A percentile compares a stretch with the other conserved stretches of the same genome.
Evolutionary conservation across 129 eudicot genomes (phyloP).

Genomic region (Flaveria sonorensis): DNA sequence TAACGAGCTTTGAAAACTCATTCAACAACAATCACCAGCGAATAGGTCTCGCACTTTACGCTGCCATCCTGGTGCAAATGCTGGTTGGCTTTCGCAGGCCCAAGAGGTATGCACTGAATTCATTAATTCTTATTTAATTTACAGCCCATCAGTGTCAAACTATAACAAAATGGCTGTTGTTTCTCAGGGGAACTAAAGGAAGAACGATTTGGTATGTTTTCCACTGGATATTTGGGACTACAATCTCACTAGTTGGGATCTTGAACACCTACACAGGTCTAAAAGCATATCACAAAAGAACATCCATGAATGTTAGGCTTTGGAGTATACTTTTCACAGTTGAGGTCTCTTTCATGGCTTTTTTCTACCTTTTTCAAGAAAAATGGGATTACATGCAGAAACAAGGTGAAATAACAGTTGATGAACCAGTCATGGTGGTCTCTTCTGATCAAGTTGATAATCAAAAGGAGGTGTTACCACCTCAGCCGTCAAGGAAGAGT

Average conservation of each 20-base stretch:
- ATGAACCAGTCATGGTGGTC: slow-evolving; percentile 32
- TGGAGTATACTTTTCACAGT: slow-evolving; percentile 68
- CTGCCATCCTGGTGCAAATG: slow-evolving; percentile 57
- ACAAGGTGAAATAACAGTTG: slow-evolving; percentile 44
- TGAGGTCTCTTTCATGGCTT: slow-evolving; percentile 57
- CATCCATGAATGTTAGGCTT: slow-evolving; percentile 49
- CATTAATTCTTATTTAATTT: neutral
- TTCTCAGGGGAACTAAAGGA: slow-evolving; percentile 51
- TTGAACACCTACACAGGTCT: slow-evolving; percentile 71
- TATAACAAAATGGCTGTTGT: slow-evolving; percentile 13
- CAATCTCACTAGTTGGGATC: slow-evolving; percentile 51
- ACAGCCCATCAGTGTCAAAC: neutral
- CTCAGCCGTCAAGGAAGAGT: slow-evolving; percentile 55
- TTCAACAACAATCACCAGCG: slow-evolving; percentile 67
- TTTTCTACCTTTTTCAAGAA: slow-evolving; percentile 70
- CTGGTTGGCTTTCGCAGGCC: slow-evolving; percentile 62
- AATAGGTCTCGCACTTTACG: slow-evolving; percentile 67
- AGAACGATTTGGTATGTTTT: slow-evolving; percentile 58
- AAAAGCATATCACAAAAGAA: slow-evolving; percentile 60
- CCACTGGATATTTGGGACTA: slow-evolving; percentile 71
- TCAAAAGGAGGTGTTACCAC: slow-evolving; percentile 40
- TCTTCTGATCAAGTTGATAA: slow-evolving; percentile 35
- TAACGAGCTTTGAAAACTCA: slow-evolving; percentile 65
- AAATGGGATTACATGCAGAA: slow-evolving; percentile 68
- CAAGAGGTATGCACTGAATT: slow-evolving; percentile 38